These are phyloP conservation scores for Solanum tacnaense DNA, from an alignment of 257 asterid genomes.

Conservation along the genomic window DNA sequence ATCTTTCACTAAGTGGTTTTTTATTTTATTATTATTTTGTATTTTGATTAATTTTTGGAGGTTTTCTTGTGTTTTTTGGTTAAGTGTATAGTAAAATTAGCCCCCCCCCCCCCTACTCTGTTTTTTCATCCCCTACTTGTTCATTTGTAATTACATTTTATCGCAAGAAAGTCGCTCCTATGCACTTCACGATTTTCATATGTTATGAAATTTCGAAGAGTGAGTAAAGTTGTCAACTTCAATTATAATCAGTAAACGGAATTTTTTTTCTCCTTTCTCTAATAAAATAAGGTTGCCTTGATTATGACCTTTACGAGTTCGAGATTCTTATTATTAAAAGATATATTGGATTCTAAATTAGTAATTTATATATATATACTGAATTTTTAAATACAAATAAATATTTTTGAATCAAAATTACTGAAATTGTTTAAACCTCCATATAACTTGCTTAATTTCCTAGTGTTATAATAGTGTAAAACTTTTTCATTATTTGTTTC, in stretches of 20 bases:
- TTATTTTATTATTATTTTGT: neutral
- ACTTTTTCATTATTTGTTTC: neutral
- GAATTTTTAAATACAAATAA: too few relatives aligned
- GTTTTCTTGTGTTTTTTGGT: neutral
- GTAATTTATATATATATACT: too few relatives aligned
- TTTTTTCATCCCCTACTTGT: neutral
- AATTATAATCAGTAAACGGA: neutral
- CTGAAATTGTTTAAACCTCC: too few relatives aligned
- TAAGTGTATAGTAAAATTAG: neutral
- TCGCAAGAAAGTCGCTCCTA: neutral
- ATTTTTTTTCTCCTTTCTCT: neutral
- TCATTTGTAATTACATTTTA: neutral
- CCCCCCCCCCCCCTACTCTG: neutral
- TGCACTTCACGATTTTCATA: neutral
- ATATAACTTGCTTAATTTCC: neutral
- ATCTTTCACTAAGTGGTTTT: neutral
- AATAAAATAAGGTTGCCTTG: too few relatives aligned
- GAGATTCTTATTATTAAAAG: too few relatives aligned
- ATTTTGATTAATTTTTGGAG: neutral
- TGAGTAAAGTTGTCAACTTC: neutral
- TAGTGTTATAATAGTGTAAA: neutral
- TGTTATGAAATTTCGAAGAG: neutral
- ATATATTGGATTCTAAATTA: too few relatives aligned
- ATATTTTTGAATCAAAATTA: neutral
- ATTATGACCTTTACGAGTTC: too few relatives aligned